These are phyloP conservation scores for Multifurca ochricompacta DNA, from an alignment of 768 basidiomycete species.

Conservation along the genomic window DNA sequence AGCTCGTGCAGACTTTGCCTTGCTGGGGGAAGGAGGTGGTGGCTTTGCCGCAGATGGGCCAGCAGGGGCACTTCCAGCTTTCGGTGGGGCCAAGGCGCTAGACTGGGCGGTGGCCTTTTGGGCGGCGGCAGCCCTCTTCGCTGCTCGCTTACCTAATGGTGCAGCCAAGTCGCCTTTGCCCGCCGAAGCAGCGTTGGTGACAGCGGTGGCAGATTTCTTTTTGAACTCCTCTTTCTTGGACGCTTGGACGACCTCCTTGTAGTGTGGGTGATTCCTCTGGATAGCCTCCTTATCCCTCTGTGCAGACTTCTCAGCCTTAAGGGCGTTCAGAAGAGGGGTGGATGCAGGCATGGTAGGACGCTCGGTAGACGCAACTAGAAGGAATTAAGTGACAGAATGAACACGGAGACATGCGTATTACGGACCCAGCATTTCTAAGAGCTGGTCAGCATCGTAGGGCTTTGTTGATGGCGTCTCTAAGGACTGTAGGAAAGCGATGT, in stretches of 20 bases:
- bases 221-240: constrained; percentile 35
- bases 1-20: constrained; percentile 9
- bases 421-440: constrained; percentile 55
- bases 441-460: constrained; percentile 47
- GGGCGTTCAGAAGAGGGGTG: constrained; percentile 88
- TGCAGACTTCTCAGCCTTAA: constrained; percentile 70
- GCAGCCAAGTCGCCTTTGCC: constrained; percentile 22
- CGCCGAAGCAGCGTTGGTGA: constrained; percentile 17
- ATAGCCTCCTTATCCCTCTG: constrained; percentile 69
- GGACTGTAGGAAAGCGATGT: constrained; percentile 69
- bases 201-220: constrained; percentile 28
- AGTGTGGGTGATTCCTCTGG: constrained; percentile 63
- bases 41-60: background rate
- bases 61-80: background rate
- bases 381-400: background rate
- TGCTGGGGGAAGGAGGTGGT: background rate
- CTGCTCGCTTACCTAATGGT: constrained; percentile 31
- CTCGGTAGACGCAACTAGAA: constrained; percentile 56
- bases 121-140: constrained; percentile 26
- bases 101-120: constrained; percentile 11
- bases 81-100: background rate
- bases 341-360: constrained; percentile 60
- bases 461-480: constrained; percentile 45
- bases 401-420: background rate
- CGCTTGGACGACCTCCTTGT: constrained; percentile 42